Conservation (phyloP, 164 flowering plant species). For the Pachysandra terminalis region DNA sequence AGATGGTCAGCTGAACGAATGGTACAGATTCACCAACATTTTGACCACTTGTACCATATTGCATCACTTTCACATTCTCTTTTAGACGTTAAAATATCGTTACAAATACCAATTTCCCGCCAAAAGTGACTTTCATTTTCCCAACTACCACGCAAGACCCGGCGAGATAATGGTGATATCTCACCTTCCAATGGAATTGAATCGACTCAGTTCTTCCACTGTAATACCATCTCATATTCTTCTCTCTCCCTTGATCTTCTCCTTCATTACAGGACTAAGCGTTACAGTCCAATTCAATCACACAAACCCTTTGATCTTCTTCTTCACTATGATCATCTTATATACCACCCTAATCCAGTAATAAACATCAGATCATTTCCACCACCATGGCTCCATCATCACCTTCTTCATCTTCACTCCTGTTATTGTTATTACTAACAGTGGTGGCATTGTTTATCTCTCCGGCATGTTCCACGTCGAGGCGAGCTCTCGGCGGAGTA, state of each 20-base stretch:
- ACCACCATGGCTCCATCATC: slow-evolving; percentile 8
- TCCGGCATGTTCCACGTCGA: slow-evolving; percentile 27
- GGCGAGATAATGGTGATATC: slow-evolving; percentile 9
- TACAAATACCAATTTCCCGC: too few relatives aligned
- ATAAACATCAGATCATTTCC: not conserved
- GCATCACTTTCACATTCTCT: too few relatives aligned
- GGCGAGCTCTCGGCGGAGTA: slow-evolving; percentile 6
- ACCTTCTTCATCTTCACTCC: not conserved
- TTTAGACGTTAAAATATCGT: too few relatives aligned
- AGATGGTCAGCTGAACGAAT: too few relatives aligned
- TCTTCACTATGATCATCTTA: not conserved
- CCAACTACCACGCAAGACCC: slow-evolving; percentile 8
- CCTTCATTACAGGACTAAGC: not conserved
- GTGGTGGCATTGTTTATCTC: not conserved
- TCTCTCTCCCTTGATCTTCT: not conserved
- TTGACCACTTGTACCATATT: too few relatives aligned
- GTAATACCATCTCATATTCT: not conserved
- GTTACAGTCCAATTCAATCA: not conserved
- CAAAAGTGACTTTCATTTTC: not conserved
- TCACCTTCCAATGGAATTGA: not conserved
- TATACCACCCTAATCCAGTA: not conserved
- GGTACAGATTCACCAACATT: too few relatives aligned
- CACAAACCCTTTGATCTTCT: not conserved
- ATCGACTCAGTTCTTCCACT: not conserved
- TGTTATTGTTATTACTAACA: not conserved